Conservation (phyloP, 441 rosid species). For the Biscutella laevigata region DNA sequence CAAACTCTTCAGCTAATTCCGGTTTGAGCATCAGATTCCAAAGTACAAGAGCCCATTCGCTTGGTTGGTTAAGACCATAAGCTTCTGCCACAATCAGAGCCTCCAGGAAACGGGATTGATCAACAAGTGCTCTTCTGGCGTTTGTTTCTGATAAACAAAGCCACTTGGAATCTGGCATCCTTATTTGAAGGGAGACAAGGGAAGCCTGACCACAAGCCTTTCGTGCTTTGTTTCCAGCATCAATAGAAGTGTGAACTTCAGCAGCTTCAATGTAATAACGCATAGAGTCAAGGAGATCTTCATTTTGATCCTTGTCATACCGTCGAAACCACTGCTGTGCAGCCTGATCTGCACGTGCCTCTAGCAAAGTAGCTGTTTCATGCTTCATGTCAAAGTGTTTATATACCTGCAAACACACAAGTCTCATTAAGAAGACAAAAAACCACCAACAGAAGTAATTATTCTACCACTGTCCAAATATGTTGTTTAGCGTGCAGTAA, state of each 20-base stretch:
- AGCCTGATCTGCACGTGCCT: constrained; percentile 74
- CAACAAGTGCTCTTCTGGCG: constrained; percentile 80
- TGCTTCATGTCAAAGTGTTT: constrained; percentile 97
- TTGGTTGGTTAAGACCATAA: constrained; percentile 85
- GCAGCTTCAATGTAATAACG: constrained; percentile 93
- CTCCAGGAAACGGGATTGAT: constrained; percentile 89
- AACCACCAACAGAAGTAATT: not conserved
- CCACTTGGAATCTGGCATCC: constrained; percentile 96
- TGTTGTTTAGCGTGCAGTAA: not conserved
- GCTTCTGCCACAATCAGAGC: constrained; percentile 97
- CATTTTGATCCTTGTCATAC: constrained; percentile 83
- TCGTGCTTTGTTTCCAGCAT: constrained; percentile 90
- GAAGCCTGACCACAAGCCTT: constrained; percentile 88
- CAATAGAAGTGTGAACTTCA: constrained; percentile 82
- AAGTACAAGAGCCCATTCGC: constrained; percentile 91
- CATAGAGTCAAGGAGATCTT: constrained; percentile 92
- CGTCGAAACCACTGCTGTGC: constrained; percentile 68
- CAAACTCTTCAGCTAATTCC: constrained; percentile 78
- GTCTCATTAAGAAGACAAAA: not conserved
- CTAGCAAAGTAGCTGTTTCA: constrained; percentile 84
- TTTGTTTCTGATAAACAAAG: constrained; percentile 78
- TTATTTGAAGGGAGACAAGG: constrained; percentile 90
- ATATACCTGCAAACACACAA: constrained; percentile 56
- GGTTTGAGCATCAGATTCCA: constrained; percentile 98
- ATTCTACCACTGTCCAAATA: not conserved